phyloP scores from a whole-genome alignment of 352 stramenopile genomes.

The Phytophthora syringae region DNA sequence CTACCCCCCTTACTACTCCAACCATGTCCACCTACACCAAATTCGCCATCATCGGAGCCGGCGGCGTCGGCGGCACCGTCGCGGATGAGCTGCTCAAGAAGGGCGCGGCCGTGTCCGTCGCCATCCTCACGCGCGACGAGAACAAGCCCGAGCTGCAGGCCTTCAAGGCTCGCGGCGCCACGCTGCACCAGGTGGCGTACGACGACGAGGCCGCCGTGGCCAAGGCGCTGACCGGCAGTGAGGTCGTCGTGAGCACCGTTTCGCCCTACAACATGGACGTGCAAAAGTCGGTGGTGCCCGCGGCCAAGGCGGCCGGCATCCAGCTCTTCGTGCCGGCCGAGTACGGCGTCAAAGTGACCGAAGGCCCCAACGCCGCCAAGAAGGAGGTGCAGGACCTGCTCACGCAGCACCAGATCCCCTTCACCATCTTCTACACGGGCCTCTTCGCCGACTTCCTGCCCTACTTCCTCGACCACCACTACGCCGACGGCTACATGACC shows the following conservation, averaged over 20 bases:
- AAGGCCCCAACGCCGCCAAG: constrained; percentile 25
- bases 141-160: constrained; percentile 28
- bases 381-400: constrained; percentile 28
- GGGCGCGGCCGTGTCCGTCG: constrained; percentile 11
- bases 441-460: constrained; percentile 23
- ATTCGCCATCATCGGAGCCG: too few species aligned
- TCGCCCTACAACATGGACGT: constrained; percentile 17
- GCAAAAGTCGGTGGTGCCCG: constrained; percentile 11
- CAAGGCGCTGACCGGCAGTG: constrained; percentile 29
- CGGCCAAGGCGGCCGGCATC: too few species aligned
- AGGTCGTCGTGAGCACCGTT: constrained; percentile 21
- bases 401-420: constrained; percentile 12
- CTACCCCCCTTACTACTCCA: too few species aligned
- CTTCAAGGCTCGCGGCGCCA: constrained; percentile 35
- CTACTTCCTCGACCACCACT: constrained; percentile 23
- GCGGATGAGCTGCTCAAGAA: constrained; percentile 38
- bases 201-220: constrained; percentile 19
- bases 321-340: too few species aligned
- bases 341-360: constrained; percentile 21
- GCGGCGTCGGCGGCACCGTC: too few species aligned
- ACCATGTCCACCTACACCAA: too few species aligned
- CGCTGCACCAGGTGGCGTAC: constrained; percentile 30
- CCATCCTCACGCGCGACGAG: constrained; percentile 17
- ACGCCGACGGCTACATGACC: constrained; percentile 21
- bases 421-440: constrained; percentile 29